A percentile compares a stretch with the other conserved stretches of the same genome.
phyloP scores from a whole-genome alignment of 2,329 filamentous ascomycete species.

The Aspergillus calidoustus region DNA sequence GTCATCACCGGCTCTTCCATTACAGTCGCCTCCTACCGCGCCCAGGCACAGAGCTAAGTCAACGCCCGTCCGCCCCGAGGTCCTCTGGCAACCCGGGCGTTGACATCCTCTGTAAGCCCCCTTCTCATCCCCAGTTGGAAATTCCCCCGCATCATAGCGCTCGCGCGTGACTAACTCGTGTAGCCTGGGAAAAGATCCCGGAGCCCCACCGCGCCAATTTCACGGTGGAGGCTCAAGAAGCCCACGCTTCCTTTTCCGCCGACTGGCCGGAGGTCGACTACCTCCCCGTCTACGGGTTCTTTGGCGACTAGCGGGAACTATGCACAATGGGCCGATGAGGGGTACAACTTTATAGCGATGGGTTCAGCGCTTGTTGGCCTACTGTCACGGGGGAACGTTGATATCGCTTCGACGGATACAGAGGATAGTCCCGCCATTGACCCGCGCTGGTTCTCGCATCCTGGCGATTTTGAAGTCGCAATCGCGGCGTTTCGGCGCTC shows the following conservation, averaged over 20 bases:
- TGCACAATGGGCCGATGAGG: background rate
- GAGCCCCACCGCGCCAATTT: too few relatives aligned
- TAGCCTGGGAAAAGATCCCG: too few relatives aligned
- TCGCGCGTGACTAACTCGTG: too few relatives aligned
- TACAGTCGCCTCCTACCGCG: background rate
- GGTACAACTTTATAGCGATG: background rate
- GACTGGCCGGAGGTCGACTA: too few relatives aligned
- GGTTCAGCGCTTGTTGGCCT: background rate
- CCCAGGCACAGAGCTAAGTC: background rate
- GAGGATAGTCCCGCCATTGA: background rate
- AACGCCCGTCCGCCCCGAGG: background rate
- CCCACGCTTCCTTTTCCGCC: too few relatives aligned
- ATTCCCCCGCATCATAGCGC: too few relatives aligned
- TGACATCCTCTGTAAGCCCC: background rate
- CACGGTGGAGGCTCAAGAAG: too few relatives aligned
- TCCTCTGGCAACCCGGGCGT: background rate
- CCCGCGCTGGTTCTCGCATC: background rate
- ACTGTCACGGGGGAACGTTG: background rate
- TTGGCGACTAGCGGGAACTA: too few relatives aligned
- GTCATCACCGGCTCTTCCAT: background rate
- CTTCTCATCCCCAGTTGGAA: too few relatives aligned
- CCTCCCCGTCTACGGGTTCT: too few relatives aligned
- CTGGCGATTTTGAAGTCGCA: conserved; percentile 50
- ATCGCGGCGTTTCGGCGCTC: conserved; percentile 50
- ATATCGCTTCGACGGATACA: background rate